Conservation (phyloP, 2,329 filamentous ascomycete genomes). For the Ophiosphaerella herpotricha region DNA sequence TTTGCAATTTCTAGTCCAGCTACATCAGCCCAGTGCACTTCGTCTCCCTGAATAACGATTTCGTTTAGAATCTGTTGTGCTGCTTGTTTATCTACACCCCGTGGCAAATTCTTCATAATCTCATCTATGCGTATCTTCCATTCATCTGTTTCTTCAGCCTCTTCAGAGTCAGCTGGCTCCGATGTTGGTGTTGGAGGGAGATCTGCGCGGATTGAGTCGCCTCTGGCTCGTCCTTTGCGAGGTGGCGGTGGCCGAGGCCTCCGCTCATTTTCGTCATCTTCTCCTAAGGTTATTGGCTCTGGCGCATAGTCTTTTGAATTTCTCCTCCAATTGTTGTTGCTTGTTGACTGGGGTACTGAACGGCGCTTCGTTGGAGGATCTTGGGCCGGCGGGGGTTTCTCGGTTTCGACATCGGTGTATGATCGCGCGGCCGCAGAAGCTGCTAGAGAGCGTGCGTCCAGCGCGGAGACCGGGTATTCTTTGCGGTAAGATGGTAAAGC, state of each 20-base stretch:
- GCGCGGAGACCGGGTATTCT: constrained; percentile 50
- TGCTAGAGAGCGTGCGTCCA: constrained; percentile 30
- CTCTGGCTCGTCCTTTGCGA: constrained; percentile 33
- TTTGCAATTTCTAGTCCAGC: constrained; percentile 91
- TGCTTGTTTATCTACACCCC: constrained; percentile 78
- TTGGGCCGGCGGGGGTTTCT: constrained; percentile 17
- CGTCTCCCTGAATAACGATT: constrained; percentile 90
- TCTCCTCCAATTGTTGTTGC: constrained; percentile 20
- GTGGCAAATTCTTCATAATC: constrained; percentile 76
- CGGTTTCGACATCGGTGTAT: constrained; percentile 27
- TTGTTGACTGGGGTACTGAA: constrained; percentile 11
- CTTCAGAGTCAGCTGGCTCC: constrained; percentile 29
- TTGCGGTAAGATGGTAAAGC: constrained; percentile 52
- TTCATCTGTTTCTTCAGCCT: constrained; percentile 36
- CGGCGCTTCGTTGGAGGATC: constrained; percentile 16
- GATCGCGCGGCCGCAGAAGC: constrained; percentile 40
- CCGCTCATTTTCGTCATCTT: constrained; percentile 22
- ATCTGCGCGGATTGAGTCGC: constrained; percentile 38
- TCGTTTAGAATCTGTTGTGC: constrained; percentile 95
- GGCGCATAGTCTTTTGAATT: constrained; percentile 21
- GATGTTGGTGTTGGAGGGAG: constrained; percentile 38
- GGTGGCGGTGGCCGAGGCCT: constrained; percentile 26
- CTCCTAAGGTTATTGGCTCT: constrained; percentile 26
- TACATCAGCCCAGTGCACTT: constrained; percentile 93
- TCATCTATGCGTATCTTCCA: constrained; percentile 41